Base-by-base conservation (phyloP, 169 alveolate species). In the Plasmodium blacklocki region DNA sequence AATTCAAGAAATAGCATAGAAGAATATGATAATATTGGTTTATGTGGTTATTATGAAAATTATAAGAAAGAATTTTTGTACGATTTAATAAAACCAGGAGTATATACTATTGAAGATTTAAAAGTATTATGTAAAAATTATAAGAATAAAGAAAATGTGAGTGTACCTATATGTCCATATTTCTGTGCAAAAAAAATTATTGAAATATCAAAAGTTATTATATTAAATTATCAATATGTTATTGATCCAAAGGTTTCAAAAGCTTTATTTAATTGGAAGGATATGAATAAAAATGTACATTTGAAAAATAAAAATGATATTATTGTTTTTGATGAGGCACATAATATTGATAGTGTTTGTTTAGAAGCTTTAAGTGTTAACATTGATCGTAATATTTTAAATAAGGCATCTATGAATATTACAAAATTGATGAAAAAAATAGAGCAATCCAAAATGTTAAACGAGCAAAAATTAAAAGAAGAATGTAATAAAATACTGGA, bases 271-370 rank as follows among this genome's bases (percentile, higher is more conserved):
- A 76, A 75, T 12, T 87, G 93, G 5, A 80, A 78, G 23, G 88
- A 56, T 56, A 71, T 32, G 47, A 80, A 73, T 23, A 52, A 60
- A 3, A 75, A 88, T 15, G 52, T 73, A 12, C 54, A 73, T 19
- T 32, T 5, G 8, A 32, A 32, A 32, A 32, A 32, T 32, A 73
- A 56, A 67, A 93, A 64, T 45, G 95, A 73, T 47, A 92, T 86
- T n/a, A 98, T 98, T 3, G 98, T 98, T 1, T 98, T 98, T 89
- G 99, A 97, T 86, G 99, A 98, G 94, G 99, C 99, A n/a, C 99
- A 98, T 93, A 98, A 98, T 94, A 98, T 98, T 73, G 99, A 98
- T 92, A 97, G 98, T 86, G 99, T 98, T 47, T 98, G 99, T 90
- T 97, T 98, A 49, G 99, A 98, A 92, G 99, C 99, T 6, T 95